These are phyloP conservation scores for Flagelloscypha sp. DNA, from an alignment of 768 basidiomycete genomes.

Conservation along the genomic window DNA sequence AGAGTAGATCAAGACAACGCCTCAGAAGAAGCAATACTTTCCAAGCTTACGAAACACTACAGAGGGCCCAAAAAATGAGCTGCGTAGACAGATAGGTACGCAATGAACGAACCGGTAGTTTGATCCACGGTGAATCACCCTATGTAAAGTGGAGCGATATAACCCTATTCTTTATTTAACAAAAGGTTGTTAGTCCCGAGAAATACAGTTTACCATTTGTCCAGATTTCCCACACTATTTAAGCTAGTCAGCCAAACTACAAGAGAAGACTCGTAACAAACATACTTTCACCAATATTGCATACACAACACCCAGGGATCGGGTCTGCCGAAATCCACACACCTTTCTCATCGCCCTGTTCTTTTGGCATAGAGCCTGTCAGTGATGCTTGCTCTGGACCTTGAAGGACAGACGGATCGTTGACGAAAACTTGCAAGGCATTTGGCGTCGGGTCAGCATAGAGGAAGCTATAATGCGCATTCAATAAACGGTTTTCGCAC, in stretches of 20 bases:
- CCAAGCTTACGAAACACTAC: constrained; percentile 64
- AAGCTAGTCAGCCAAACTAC: constrained; percentile 1
- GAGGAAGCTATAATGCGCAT: no score
- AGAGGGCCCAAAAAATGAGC: not conserved
- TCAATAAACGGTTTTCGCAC: no score
- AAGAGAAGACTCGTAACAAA: constrained; percentile 3
- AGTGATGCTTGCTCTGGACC: constrained; percentile 17
- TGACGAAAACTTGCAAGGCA: constrained; percentile 77
- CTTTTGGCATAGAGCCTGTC: constrained; percentile 31
- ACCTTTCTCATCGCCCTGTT: constrained; percentile 51
- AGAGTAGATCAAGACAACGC: constrained; percentile 6
- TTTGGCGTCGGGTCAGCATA: constrained; percentile 71
- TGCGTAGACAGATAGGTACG: not conserved
- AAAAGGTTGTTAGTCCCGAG: no score
- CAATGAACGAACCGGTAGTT: constrained; percentile 45
- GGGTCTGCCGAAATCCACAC: constrained; percentile 84
- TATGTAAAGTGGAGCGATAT: constrained; percentile 84
- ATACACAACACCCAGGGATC: constrained; percentile 73
- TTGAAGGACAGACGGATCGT: constrained; percentile 25
- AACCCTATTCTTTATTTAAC: no score
- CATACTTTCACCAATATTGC: constrained; percentile 89
- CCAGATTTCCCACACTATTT: constrained; percentile 87
- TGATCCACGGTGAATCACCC: constrained; percentile 68
- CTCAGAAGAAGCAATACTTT: not conserved
- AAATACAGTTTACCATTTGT: no score